Evolutionary conservation across 768 basidiomycete species (phyloP).

Genomic region (Lactarius akahatsu): DNA sequence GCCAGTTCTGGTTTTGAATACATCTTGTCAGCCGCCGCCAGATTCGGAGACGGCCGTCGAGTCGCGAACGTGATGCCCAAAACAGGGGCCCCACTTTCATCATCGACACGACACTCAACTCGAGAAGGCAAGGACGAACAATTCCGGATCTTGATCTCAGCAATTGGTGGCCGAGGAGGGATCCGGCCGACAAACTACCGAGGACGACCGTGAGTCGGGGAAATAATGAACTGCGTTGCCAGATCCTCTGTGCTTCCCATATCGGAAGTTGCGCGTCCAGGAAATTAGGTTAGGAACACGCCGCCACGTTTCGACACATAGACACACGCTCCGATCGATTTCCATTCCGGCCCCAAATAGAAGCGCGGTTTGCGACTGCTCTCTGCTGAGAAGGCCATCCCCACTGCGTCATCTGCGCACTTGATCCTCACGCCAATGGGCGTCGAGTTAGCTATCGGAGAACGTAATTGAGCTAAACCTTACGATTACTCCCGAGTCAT

Average conservation of each 20-base stretch:
- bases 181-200: not conserved
- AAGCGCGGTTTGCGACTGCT: not conserved
- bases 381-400: not conserved
- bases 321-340: not conserved
- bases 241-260: not conserved
- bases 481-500: slow-evolving; percentile 6
- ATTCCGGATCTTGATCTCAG: not conserved
- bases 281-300: too few relatives aligned
- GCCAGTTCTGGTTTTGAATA: not conserved
- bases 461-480: slow-evolving; percentile 14
- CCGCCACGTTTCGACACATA: not conserved
- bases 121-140: not conserved
- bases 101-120: too few relatives aligned
- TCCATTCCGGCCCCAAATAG: slow-evolving; percentile 4
- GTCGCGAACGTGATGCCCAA: too few relatives aligned
- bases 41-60: not conserved
- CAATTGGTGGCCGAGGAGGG: not conserved
- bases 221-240: not conserved
- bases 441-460: not conserved
- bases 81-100: not conserved
- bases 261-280: not conserved
- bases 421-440: slow-evolving; percentile 5
- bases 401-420: slow-evolving; percentile 17
- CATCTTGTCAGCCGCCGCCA: slow-evolving; percentile 4
- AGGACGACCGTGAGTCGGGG: not conserved